Evolutionary conservation across 1,284 basidiomycete species (phyloP).

Genomic region (Boletellus sp.): DNA sequence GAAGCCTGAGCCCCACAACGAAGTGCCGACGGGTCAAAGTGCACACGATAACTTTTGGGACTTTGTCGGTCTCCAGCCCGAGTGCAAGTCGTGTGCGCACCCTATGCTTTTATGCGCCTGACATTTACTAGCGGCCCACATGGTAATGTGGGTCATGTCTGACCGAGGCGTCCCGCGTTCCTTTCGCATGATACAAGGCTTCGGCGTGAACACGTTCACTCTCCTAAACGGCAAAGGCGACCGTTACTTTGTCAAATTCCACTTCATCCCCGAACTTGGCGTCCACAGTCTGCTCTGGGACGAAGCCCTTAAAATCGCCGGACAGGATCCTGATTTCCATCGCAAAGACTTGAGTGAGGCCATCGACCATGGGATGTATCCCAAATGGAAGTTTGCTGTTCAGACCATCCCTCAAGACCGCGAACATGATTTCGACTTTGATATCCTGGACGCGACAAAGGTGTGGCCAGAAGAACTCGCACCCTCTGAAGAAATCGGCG

Average conservation of each 20-base stretch:
- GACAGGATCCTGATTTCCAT: conserved; percentile 82
- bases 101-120: conserved; percentile 4
- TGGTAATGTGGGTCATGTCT: conserved; percentile 82
- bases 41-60: conserved; percentile 89
- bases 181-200: conserved; percentile 84
- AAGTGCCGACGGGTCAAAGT: conserved; percentile 58
- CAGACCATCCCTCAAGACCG: conserved; percentile 65
- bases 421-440: conserved; percentile 78
- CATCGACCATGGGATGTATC: conserved; percentile 62
- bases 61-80: conserved; percentile 62
- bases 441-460: conserved; percentile 83
- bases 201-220: conserved; percentile 81
- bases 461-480: conserved; percentile 78
- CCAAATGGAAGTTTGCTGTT: conserved; percentile 76
- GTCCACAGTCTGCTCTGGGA: conserved; percentile 85
- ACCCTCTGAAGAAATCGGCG: conserved; percentile 72
- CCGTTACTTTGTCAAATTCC: conserved; percentile 81
- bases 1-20: conserved; percentile 78
- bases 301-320: conserved; percentile 78
- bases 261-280: conserved; percentile 77
- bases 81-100: conserved; percentile 40
- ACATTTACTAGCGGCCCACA: conserved; percentile 56
- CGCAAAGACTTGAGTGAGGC: conserved; percentile 78
- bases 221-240: conserved; percentile 64
- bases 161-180: conserved; percentile 80